Evolutionary conservation across 2,329 filamentous ascomycete species (phyloP).

Genomic region (Macrophomina pseudophaseolina): DNA sequence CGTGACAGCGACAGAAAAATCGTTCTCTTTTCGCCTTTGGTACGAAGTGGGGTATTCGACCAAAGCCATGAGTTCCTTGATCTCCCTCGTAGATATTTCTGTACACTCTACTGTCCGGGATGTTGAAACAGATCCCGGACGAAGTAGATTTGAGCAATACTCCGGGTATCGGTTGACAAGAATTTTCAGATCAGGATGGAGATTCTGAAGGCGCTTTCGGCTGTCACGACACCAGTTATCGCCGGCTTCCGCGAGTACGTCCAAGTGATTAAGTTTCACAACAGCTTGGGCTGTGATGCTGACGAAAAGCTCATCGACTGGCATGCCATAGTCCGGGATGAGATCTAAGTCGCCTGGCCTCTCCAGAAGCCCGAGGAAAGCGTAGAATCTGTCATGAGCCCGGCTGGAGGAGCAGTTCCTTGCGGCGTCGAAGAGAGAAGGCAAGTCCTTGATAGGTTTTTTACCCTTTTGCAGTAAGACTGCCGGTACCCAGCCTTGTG

Average conservation of each 20-base stretch:
- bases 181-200: too few species aligned
- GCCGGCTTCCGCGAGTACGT: background rate
- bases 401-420: background rate
- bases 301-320: background rate
- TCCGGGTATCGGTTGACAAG: too few species aligned
- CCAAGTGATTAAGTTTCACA: background rate
- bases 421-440: background rate
- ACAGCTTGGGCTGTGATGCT: background rate
- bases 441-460: background rate
- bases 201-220: too few species aligned
- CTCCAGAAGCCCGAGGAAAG: background rate
- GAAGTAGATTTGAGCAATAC: too few species aligned
- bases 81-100: too few species aligned
- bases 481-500: background rate
- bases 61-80: too few species aligned
- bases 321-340: background rate
- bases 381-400: constrained; percentile 3
- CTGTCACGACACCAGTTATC: background rate
- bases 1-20: too few species aligned
- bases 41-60: too few species aligned
- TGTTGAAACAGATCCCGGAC: too few species aligned
- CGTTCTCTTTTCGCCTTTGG: too few species aligned
- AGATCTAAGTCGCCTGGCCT: background rate
- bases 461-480: background rate
- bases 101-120: too few species aligned